Base-by-base conservation (phyloP, 441 rosid genomes). In the Pelargonium fulgidum region DNA sequence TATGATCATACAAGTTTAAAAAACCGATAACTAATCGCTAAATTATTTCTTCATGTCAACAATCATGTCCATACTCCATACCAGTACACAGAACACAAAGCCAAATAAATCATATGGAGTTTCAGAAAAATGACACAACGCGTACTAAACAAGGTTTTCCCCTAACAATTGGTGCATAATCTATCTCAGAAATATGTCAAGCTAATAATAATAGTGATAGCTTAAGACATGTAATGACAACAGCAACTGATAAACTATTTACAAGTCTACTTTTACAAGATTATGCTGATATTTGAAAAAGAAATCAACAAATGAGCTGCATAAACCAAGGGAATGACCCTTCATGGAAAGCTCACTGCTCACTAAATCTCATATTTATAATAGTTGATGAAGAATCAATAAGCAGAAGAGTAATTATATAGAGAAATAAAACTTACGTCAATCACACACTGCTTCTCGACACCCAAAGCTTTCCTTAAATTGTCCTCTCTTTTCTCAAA, bases 391-490 rank as follows among this genome's bases (percentile, higher is more conserved):
- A 62, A 62, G 13, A 14, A 63, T 33, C 22, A 33, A 13, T 29
- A 62, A 7, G 17, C 42, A 62, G 41, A 62, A 8, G 26, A 62
- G n/a, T 24, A 62, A 5, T 26, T 62, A 41, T 62, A 62, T 11
- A 62, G 33, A 67, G 10, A 33, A 54, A 41, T 41, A 1, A 45
- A 20, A 65, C 97, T 86, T 83, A 94, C 99, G 85, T 94, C 97
- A 61, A 74, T 74, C 77, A 90, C 88, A 67, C 99, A 94, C 67
- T 89, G 96, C 80, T 91, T 94, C 81, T 94, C 96, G 64, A 92
- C 86, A 64, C 97, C 99, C 74, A 90, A 76, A 68, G 92, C 98
- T 77, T 82, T 94, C 79, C 89, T 83, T 84, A 94, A 74, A 29
- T 81, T 82, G 68, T 94, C 97, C 75, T 92, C 98, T 29, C 91